Percentiles rank a stretch among this genome's conserved stretches.
These are phyloP conservation scores for Podaxis pistillaris DNA, from an alignment of 768 basidiomycete genomes.

Conservation along the genomic window DNA sequence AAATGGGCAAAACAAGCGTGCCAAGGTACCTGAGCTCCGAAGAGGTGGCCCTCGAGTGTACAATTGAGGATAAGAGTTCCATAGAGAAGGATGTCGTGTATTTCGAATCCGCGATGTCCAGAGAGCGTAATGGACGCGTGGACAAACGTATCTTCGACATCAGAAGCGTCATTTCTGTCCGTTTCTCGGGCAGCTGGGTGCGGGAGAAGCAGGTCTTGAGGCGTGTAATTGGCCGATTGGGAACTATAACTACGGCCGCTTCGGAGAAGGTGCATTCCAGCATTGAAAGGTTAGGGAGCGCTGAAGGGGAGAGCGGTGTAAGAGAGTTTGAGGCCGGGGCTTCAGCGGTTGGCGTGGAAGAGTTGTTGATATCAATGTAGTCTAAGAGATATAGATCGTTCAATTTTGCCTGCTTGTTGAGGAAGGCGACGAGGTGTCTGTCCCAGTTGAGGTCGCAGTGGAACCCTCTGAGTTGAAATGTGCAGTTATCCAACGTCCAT, in stretches of 20 bases:
- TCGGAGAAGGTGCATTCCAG: conserved; percentile 70
- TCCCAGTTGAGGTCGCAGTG: conserved; percentile 73
- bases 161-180: conserved; percentile 47
- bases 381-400: conserved; percentile 50
- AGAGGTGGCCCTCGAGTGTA: conserved; percentile 31
- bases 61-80: conserved; percentile 46
- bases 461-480: conserved; percentile 57
- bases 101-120: conserved; percentile 62
- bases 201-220: conserved; percentile 71
- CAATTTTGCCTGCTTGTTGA: conserved; percentile 45
- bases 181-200: conserved; percentile 46
- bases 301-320: conserved; percentile 24
- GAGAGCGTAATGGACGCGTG: conserved; percentile 41
- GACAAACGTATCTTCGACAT: conserved; percentile 46
- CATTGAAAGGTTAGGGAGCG: conserved; percentile 48
- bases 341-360: conserved; percentile 27
- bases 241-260: conserved; percentile 55
- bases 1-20: conserved; percentile 61
- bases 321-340: conserved; percentile 15
- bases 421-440: conserved; percentile 47
- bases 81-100: conserved; percentile 55
- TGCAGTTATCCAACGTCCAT: conserved; percentile 40
- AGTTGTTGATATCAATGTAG: conserved; percentile 30
- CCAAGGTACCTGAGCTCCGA: conserved; percentile 56
- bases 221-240: conserved; percentile 55